Conservation (phyloP, 371 early-diverging fungal species). For the Saksenaea vasiformis region DNA sequence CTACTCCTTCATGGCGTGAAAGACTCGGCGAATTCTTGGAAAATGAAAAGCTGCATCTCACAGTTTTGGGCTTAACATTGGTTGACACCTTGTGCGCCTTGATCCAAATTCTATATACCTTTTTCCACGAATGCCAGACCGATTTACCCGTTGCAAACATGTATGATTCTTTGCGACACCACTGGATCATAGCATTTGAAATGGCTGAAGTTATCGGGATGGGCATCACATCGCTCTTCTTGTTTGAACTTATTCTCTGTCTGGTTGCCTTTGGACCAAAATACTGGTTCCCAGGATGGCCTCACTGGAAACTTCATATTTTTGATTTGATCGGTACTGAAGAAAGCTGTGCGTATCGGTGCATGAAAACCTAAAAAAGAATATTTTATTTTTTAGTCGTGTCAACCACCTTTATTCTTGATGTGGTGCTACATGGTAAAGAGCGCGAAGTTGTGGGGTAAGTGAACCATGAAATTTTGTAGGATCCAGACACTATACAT, state of each 20-base stretch:
- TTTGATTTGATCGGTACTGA: slow-evolving; percentile 44
- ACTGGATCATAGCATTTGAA: slow-evolving; percentile 28
- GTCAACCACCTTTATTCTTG: slow-evolving; percentile 39
- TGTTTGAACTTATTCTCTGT: slow-evolving; percentile 35
- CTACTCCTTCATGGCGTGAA: slow-evolving; percentile 28
- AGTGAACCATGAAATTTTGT: neutral
- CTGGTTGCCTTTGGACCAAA: slow-evolving; percentile 46
- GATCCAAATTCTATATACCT: slow-evolving; percentile 31
- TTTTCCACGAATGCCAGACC: slow-evolving; percentile 28
- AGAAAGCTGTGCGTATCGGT: neutral
- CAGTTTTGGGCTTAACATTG: slow-evolving; percentile 32
- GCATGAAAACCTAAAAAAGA: neutral
- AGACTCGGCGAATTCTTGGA: slow-evolving; percentile 41
- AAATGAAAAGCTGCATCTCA: slow-evolving; percentile 29
- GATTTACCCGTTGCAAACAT: neutral
- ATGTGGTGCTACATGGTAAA: slow-evolving; percentile 46
- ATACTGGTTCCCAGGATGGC: slow-evolving; percentile 43
- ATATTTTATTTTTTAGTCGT: slow-evolving; percentile 46
- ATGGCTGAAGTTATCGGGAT: slow-evolving; percentile 33
- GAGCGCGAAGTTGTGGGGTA: slow-evolving; percentile 55
- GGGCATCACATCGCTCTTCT: slow-evolving; percentile 37
- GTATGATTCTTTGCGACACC: neutral
- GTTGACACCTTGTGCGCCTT: slow-evolving; percentile 40
- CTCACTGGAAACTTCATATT: slow-evolving; percentile 49
- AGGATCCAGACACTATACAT: slow-evolving; percentile 4